Percentiles rank a stretch among this genome's conserved stretches.
These are phyloP conservation scores for Cystobasidium slooffiae DNA, from an alignment of 1,284 basidiomycete genomes.

Conservation along the genomic window DNA sequence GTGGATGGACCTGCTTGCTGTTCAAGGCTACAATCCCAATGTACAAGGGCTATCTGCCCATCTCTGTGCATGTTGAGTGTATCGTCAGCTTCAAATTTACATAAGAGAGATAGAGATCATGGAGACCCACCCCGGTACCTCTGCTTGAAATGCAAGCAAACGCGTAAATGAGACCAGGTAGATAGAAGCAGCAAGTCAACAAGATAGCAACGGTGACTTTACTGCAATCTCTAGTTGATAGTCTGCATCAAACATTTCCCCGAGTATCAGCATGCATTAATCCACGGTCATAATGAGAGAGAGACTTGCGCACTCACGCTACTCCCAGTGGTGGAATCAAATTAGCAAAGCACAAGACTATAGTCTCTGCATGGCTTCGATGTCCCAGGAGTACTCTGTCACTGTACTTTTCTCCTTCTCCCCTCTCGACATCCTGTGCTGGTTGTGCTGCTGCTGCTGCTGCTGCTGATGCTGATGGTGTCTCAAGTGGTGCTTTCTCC, in stretches of 20 bases:
- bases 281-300: too few relatives aligned
- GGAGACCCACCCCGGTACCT: neutral
- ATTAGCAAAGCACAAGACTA: slow-evolving; percentile 21
- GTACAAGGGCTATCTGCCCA: slow-evolving; percentile 26
- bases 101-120: too few relatives aligned
- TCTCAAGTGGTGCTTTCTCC: neutral
- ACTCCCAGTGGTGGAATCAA: slow-evolving; percentile 28
- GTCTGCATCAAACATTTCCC: neutral
- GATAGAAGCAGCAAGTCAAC: slow-evolving; percentile 22
- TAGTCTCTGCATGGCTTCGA: slow-evolving; percentile 10
- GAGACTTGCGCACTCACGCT: slow-evolving; percentile 13
- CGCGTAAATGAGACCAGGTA: slow-evolving; percentile 34
- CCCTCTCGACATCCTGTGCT: neutral
- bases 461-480: neutral
- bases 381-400: slow-evolving; percentile 18
- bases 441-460: neutral
- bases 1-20: too few relatives aligned
- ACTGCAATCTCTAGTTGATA: slow-evolving; percentile 14
- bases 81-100: neutral
- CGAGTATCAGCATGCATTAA: neutral
- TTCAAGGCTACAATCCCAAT: slow-evolving; percentile 2
- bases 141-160: slow-evolving; percentile 25
- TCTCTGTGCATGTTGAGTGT: neutral
- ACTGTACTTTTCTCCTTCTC: neutral
- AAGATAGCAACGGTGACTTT: slow-evolving; percentile 16